Evolutionary conservation across 176 grass and related monocot genomes (phyloP).

Genomic region (Alloteropsis semialata): DNA sequence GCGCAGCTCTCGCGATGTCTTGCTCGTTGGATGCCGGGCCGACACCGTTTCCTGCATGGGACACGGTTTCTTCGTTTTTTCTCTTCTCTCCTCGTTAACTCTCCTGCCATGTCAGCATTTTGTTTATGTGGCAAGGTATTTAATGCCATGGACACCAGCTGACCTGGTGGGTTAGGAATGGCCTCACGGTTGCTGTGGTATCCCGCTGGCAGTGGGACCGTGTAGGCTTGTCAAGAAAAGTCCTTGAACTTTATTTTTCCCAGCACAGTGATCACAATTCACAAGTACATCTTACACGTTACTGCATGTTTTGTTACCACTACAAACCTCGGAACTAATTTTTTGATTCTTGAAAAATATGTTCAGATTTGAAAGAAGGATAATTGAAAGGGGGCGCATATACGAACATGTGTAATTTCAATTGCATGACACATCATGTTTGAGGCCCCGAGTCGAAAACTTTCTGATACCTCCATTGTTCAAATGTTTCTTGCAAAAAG

Average conservation of each 20-base stretch:
- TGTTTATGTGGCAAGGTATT: too few species aligned
- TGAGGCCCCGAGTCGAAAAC: not conserved
- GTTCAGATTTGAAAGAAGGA: not conserved
- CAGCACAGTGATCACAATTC: not conserved
- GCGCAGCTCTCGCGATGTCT: too few species aligned
- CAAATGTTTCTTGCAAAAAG: not conserved
- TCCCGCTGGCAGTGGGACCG: constrained; percentile 8
- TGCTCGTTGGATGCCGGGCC: too few species aligned
- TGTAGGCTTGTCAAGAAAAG: not conserved
- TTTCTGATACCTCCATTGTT: not conserved
- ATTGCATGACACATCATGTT: too few species aligned
- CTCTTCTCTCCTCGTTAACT: too few species aligned
- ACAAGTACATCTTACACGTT: not conserved
- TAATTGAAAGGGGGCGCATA: not conserved
- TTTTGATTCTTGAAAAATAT: not conserved
- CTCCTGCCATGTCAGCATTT: too few species aligned
- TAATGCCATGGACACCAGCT: too few species aligned
- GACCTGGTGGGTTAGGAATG: too few species aligned
- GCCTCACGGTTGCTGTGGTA: not conserved
- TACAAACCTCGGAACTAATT: not conserved
- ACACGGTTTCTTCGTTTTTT: too few species aligned
- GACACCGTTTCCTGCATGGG: too few species aligned
- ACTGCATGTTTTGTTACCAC: not conserved
- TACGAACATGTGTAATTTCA: not conserved
- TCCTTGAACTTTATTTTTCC: not conserved